A percentile compares a stretch with the other conserved stretches of the same genome.
Evolutionary conservation across 805 yeast species (phyloP).

Genomic region (Wickerhamiella bombiphila): DNA sequence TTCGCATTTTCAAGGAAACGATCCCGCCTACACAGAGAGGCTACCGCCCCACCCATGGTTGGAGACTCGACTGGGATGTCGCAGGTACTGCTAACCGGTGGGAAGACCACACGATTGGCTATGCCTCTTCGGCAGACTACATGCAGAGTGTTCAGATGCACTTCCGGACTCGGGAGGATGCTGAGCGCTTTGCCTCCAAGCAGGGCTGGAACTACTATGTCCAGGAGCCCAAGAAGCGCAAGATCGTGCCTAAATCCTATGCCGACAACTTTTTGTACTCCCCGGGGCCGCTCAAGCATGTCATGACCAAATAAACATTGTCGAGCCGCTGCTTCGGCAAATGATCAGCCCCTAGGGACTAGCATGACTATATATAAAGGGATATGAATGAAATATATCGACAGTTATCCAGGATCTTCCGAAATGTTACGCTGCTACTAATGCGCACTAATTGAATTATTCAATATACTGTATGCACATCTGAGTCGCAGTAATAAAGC

Average conservation of each 20-base stretch:
- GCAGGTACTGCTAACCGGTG: constrained; percentile 64
- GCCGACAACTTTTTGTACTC: constrained; percentile 57
- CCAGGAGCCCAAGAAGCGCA: constrained; percentile 66
- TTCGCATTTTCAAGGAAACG: constrained; percentile 61
- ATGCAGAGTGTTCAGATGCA: constrained; percentile 64
- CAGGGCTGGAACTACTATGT: constrained; percentile 79
- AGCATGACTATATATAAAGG: no score
- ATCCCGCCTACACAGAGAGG: constrained; percentile 77
- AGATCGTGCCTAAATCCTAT: constrained; percentile 61
- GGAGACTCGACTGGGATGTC: constrained; percentile 81
- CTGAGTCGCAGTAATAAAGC: no score
- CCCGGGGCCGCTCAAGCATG: constrained; percentile 58
- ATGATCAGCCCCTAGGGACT: no score
- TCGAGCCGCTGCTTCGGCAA: no score
- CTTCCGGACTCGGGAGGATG: constrained; percentile 62
- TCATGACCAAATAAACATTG: constrained; percentile 68
- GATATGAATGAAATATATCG: no score
- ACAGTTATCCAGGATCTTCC: no score
- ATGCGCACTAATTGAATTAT: no score
- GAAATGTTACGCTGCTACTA: no score
- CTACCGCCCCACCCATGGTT: constrained; percentile 26
- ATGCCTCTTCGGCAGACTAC: constrained; percentile 64
- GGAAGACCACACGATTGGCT: constrained; percentile 83
- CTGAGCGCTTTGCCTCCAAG: constrained; percentile 61
- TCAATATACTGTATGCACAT: no score